Conservation (phyloP, 345 rosid species). For the Eutrema japonicum region DNA sequence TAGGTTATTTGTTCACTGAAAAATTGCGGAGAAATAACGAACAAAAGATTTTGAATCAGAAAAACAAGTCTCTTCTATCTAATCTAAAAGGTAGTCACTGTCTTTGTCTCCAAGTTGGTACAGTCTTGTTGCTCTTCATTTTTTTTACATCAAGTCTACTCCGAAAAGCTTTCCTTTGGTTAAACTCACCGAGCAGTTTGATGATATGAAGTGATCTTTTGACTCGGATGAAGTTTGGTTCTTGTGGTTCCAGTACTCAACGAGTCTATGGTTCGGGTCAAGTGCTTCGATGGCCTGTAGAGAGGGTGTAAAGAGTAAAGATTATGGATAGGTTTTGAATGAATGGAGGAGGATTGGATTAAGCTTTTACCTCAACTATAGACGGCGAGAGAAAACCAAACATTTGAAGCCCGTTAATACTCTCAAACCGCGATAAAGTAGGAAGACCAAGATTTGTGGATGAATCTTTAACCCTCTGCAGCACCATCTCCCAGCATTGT, state of each 20-base stretch:
- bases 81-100: conserved; percentile 36
- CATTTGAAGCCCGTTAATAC: conserved; percentile 75
- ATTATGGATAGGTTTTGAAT: neutral
- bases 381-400: conserved; percentile 76
- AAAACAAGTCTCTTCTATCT: conserved; percentile 29
- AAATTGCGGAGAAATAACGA: neutral
- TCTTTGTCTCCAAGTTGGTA: conserved; percentile 14
- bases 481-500: conserved; percentile 90
- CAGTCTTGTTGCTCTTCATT: conserved; percentile 32
- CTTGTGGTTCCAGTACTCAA: conserved; percentile 78
- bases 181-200: conserved; percentile 39
- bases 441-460: conserved; percentile 47
- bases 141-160: conserved; percentile 44
- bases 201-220: conserved; percentile 39
- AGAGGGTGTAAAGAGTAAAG: neutral
- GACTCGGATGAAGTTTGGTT: conserved; percentile 32
- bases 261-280: conserved; percentile 66
- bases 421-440: conserved; percentile 38
- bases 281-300: conserved; percentile 82
- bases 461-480: conserved; percentile 52
- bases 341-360: neutral
- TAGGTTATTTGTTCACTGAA: conserved; percentile 31
- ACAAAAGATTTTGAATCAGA: conserved; percentile 33
- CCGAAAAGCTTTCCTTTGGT: conserved; percentile 47
- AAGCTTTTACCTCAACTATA: conserved; percentile 60